Base-by-base conservation (phyloP, 371 early-diverging fungal species). In the Actinomortierella wolfii region DNA sequence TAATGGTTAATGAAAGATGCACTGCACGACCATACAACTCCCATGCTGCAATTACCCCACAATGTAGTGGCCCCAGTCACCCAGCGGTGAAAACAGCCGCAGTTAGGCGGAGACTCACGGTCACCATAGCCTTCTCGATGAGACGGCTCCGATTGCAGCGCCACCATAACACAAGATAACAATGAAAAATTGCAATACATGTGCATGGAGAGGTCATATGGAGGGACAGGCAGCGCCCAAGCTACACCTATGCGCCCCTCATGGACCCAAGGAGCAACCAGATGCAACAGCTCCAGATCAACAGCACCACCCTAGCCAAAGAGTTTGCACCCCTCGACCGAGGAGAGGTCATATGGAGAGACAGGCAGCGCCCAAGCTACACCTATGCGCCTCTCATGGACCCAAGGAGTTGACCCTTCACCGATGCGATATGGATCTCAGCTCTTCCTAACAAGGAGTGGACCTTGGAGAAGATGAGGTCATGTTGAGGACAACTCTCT, bases 251-350 rank as follows among this genome's bases (percentile, higher is more conserved):
- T 59, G 59, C 34, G 64, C 20, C 59, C 51, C 51, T 59, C 59
- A 58, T 59, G 65, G 39, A 65, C 65, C 65, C 50, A 65, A 41
- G 56, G 65, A 55, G 59, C 59, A 59, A 65, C 44, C 59, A 56
- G 51, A 52, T 55, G 59, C 59, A 59, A 59, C 65, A 59, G 56
- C 53, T 58, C 58, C 41, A 57, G 54, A 34, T 44, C 55, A 42
- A 25, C 55, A 58, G 50, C 58, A 57, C 64, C 43, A 56, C 62
- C 61, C 21, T 29, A 61, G 48, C 11, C 18, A 9, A 45, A 20
- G 45, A 8, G 15, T 4, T 11, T 3, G 21, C 3, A 45, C 8
- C 45, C 15, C 17, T 20, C 15, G 5, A 21, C 20, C 21, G 24
- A 18, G 20, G 47, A 47, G 20, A 47, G 47, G 47, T 47, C 47